Base-by-base conservation (phyloP, 78 protist genomes). In the Pigoraptor vietnamica region DNA sequence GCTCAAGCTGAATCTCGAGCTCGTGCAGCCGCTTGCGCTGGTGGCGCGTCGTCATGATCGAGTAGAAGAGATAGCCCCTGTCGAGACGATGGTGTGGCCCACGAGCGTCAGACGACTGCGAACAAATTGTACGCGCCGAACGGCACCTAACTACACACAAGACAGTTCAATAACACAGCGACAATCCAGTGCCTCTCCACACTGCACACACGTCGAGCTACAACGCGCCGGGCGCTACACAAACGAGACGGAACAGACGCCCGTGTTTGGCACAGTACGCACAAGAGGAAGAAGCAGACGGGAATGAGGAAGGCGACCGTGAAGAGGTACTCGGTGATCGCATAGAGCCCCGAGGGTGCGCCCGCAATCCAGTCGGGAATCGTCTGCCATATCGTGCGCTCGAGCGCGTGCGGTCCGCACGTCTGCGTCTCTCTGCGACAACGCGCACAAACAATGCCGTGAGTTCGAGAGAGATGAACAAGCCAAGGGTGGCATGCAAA, bases 281-380 rank as follows among this genome's bases (percentile, higher is more conserved):
- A 79, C 84, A 79, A 21, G 38, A 83, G 88, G 38, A 83, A 24
- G 24, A 83, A 14, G 88, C 23, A 83, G 39, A 83, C 19, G 1
- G 88, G 88, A 32, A 83, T 24, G 39, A 83, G 88, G 38, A 83
- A 83, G 1, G 88, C 88, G 39, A 83, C 88, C n/a, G 88, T 83
- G 88, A 83, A 83, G n/a, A 83, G 38, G 88, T 83, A 83, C 34
- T 83, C 24, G n/a, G 38, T 83, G 38, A 83, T 83, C 37, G 88
- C 35, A 14, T 24, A 1, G 24, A 83, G 35, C 39, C 39, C 9
- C 34, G 39, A 34, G n/a, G 88, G 88, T 1, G 34, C 35, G 1
- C 39, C 24, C 9, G 23, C 24, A 9, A 83, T 9, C 88, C 39
- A 35, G 39, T 32, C 35, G 34, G 88, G 88, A 21, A 83, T 34